Percentiles rank a stretch among this genome's conserved stretches.
These are phyloP conservation scores for Dunaliella sp. DNA, from an alignment of 139 green algal genomes.

Conservation along the genomic window DNA sequence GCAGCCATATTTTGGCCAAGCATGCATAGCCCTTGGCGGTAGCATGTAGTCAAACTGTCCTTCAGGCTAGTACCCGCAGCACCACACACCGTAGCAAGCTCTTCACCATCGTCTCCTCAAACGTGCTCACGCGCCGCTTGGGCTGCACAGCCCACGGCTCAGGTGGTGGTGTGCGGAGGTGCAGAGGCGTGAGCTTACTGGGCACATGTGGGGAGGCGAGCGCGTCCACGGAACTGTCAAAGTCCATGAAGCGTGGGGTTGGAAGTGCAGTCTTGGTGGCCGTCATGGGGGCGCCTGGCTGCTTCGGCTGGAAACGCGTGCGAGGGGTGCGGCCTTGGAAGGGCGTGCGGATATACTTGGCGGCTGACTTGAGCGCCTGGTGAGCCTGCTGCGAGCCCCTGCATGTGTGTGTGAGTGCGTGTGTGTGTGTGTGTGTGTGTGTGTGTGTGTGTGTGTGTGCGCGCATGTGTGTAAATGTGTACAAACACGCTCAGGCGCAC, in stretches of 20 bases:
- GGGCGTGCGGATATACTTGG: background rate
- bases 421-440: too few species aligned
- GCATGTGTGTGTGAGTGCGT: background rate
- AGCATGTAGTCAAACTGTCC: too few species aligned
- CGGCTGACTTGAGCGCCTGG: background rate
- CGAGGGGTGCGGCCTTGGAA: background rate
- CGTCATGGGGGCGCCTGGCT: background rate
- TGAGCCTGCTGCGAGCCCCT: conserved; percentile 8
- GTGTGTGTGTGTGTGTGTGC: too few species aligned
- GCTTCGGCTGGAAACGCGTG: background rate
- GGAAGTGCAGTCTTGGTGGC: background rate
- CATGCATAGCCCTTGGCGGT: too few species aligned
- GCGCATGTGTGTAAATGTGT: too few species aligned
- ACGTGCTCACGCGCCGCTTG: conserved; percentile 1
- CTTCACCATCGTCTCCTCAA: conserved; percentile 19
- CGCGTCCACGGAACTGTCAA: background rate
- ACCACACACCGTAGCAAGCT: background rate
- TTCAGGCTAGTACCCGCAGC: too few species aligned
- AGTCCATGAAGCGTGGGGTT: background rate
- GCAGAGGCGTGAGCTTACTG: background rate
- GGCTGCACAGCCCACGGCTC: conserved; percentile 20
- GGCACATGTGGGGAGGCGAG: background rate
- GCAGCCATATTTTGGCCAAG: too few species aligned
- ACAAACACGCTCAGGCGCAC: too few species aligned
- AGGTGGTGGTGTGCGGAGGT: conserved; percentile 15